Percentiles rank a stretch among this genome's conserved stretches.
phyloP scores from a whole-genome alignment of 495 filamentous ascomycete species.

The Amphirosellinia nigrospora region DNA sequence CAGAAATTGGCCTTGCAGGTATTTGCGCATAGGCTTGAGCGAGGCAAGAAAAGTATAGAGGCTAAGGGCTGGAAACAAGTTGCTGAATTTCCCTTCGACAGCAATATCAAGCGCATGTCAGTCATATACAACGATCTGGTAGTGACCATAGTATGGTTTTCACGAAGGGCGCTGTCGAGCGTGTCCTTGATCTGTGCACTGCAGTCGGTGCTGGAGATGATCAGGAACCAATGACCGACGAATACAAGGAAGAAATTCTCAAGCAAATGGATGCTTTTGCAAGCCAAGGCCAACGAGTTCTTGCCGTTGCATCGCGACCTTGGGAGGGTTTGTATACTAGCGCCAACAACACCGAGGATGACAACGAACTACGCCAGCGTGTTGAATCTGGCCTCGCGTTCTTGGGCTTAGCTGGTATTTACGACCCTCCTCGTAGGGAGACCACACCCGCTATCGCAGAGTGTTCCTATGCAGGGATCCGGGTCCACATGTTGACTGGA shows the following conservation, averaged over 20 bases:
- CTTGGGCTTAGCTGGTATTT: constrained; percentile 74
- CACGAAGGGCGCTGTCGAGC: constrained; percentile 83
- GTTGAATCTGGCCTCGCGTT: constrained; percentile 65
- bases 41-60: constrained; percentile 60
- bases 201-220: constrained; percentile 58
- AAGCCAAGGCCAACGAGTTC: constrained; percentile 77
- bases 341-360: constrained; percentile 26
- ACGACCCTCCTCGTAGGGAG: constrained; percentile 75
- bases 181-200: constrained; percentile 75
- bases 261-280: constrained; percentile 72
- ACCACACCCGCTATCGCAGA: constrained; percentile 67
- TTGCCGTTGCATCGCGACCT: constrained; percentile 70
- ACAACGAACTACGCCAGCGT: constrained; percentile 47
- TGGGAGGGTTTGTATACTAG: constrained; percentile 44
- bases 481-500: constrained; percentile 82
- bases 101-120: constrained; percentile 82
- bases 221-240: constrained; percentile 60
- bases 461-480: constrained; percentile 73
- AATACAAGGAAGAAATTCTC: constrained; percentile 64
- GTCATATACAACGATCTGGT: constrained; percentile 64
- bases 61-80: constrained; percentile 65
- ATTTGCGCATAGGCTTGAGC: constrained; percentile 73
- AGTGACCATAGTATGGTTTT: constrained; percentile 62
- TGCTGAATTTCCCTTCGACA: constrained; percentile 83
- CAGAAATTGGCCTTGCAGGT: constrained; percentile 85